phyloP scores from a whole-genome alignment of 331 rosid species.

The Ulmus americana region DNA sequence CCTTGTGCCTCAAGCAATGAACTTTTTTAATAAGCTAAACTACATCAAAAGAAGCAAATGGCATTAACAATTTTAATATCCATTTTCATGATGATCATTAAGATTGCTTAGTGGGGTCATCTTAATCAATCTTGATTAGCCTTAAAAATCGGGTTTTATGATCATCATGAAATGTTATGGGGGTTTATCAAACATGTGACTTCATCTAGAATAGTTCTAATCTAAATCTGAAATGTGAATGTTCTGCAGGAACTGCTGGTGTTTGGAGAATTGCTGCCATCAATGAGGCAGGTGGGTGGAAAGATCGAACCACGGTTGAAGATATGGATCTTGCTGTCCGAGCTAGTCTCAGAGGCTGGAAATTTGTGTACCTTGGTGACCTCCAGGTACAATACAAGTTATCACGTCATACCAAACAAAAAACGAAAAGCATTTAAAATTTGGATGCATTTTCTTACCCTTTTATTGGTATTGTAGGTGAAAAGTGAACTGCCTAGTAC shows the following conservation, averaged over 20 bases:
- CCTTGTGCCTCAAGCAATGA: background rate
- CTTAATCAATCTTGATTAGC: background rate
- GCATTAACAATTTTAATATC: background rate
- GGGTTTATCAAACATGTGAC: background rate
- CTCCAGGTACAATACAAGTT: slow-evolving; percentile 44
- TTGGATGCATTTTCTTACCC: slow-evolving; percentile 1
- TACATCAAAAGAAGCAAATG: background rate
- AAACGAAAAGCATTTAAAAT: background rate
- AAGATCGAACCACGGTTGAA: slow-evolving; percentile 93
- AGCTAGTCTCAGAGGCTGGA: slow-evolving; percentile 95
- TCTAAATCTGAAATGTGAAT: slow-evolving; percentile 1
- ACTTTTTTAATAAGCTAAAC: background rate
- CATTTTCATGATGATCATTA: background rate
- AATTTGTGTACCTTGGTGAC: slow-evolving; percentile 92
- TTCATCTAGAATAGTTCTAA: background rate
- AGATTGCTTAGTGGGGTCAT: background rate
- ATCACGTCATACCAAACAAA: too few species aligned
- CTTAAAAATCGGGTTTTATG: background rate
- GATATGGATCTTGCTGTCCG: slow-evolving; percentile 99
- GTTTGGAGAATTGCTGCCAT: slow-evolving; percentile 96
- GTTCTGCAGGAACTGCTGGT: slow-evolving; percentile 77
- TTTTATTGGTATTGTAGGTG: slow-evolving; percentile 37
- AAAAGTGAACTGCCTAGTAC: slow-evolving; percentile 99
- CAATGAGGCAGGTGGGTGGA: slow-evolving; percentile 97
- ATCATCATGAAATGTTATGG: background rate